These are phyloP conservation scores for Pythium plurisporium DNA, from an alignment of 352 stramenopile genomes.

Conservation along the genomic window DNA sequence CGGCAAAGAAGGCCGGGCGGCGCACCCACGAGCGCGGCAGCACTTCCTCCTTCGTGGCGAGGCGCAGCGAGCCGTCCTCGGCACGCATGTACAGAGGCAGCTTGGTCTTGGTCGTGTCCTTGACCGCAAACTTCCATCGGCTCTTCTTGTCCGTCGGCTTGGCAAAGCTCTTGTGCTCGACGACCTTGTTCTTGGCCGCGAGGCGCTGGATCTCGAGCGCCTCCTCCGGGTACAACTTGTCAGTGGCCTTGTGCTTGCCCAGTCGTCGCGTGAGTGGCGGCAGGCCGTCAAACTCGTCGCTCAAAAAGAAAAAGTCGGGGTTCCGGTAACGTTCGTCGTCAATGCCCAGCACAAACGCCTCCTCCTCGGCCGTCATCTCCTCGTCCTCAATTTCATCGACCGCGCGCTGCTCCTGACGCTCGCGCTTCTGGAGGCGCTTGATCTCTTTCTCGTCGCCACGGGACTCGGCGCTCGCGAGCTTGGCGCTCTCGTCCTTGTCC, in stretches of 20 bases:
- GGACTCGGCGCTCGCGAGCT: conserved; percentile 41
- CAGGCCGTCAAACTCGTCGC: conserved; percentile 76
- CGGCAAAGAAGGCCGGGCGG: conserved; percentile 64
- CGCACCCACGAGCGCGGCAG: conserved; percentile 79
- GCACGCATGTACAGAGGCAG: conserved; percentile 66
- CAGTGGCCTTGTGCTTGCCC: conserved; percentile 76
- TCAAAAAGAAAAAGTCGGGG: conserved; percentile 85
- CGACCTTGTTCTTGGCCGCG: conserved; percentile 68
- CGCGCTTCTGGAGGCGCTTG: conserved; percentile 49
- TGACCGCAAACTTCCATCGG: conserved; percentile 74
- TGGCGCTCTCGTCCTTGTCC: conserved; percentile 35
- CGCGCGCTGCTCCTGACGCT: conserved; percentile 36
- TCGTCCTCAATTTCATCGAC: conserved; percentile 45
- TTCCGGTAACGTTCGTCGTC: conserved; percentile 75
- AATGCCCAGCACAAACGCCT: conserved; percentile 46
- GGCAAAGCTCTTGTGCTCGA: conserved; percentile 70
- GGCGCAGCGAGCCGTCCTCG: conserved; percentile 46
- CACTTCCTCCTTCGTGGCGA: conserved; percentile 74
- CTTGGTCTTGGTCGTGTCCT: conserved; percentile 82
- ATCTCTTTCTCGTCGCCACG: conserved; percentile 57
- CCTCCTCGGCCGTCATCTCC: conserved; percentile 52
- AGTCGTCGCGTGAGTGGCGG: conserved; percentile 73
- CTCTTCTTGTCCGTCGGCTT: conserved; percentile 53
- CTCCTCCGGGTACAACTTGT: conserved; percentile 79
- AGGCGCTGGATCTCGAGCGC: conserved; percentile 68